Evolutionary conservation across 1,284 basidiomycete genomes (phyloP).

Genomic region (Sphagnurus paluster): DNA sequence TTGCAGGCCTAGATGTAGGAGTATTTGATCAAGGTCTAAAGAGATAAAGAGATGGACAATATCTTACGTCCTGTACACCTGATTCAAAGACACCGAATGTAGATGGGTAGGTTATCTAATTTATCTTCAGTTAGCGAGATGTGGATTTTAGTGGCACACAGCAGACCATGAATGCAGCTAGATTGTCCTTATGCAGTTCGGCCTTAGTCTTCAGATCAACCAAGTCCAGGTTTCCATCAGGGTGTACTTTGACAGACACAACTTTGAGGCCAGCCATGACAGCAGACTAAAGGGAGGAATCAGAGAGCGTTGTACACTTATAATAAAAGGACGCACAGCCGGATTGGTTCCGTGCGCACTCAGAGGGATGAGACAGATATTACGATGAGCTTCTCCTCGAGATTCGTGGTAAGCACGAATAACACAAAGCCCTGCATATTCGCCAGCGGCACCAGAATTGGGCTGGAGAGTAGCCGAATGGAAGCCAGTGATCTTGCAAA

Average conservation of each 20-base stretch:
- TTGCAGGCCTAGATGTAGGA: conserved; percentile 75
- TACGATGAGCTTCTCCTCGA: conserved; percentile 81
- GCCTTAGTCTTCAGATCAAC: conserved; percentile 87
- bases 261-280: conserved; percentile 98
- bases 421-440: conserved; percentile 92
- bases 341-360: conserved; percentile 98
- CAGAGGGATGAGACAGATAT: conserved; percentile 93
- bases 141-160: no score
- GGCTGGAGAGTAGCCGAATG: conserved; percentile 94
- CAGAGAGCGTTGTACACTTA: conserved; percentile 1
- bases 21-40: neutral
- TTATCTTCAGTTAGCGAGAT: no score
- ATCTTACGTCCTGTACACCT: conserved; percentile 76
- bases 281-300: conserved; percentile 69
- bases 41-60: neutral
- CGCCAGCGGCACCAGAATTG: conserved; percentile 96
- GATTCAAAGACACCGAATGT: conserved; percentile 98
- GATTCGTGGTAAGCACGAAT: conserved; percentile 95
- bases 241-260: conserved; percentile 87
- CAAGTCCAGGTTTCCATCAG: conserved; percentile 89
- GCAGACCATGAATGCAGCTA: conserved; percentile 95
- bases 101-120: conserved; percentile 92
- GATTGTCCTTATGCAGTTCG: conserved; percentile 85
- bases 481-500: conserved; percentile 95
- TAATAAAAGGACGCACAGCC: conserved; percentile 56